phyloP scores from a whole-genome alignment of 768 basidiomycete species.

The Suillus americanus region DNA sequence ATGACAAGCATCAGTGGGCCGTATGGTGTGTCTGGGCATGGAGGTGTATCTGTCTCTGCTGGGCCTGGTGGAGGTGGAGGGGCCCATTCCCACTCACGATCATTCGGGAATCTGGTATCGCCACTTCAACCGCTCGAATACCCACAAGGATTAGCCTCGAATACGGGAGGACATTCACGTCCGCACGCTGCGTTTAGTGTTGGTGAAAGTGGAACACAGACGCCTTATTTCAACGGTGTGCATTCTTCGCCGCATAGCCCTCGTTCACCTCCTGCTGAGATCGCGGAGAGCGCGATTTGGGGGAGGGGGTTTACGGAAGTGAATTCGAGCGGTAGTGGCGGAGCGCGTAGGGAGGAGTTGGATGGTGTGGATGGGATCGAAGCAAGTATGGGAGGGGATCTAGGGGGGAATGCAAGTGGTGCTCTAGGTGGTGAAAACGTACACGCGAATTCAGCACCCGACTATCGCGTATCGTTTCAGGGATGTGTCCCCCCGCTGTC shows the following conservation, averaged over 20 bases:
- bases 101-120: not conserved
- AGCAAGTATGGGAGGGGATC: not conserved
- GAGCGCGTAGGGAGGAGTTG: not conserved
- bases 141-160: not conserved
- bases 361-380: not conserved
- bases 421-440: not conserved
- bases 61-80: not conserved
- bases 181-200: conserved; percentile 1
- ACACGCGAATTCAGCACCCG: conserved; percentile 40
- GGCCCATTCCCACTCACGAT: not conserved
- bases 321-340: not conserved
- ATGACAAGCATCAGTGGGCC: not conserved
- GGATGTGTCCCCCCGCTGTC: conserved; percentile 88
- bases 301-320: conserved; percentile 73
- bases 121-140: conserved; percentile 3
- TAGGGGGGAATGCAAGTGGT: not conserved
- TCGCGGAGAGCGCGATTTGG: conserved; percentile 39
- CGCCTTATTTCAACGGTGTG: not conserved
- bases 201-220: not conserved
- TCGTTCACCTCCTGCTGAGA: conserved; percentile 16
- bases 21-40: not conserved
- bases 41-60: not conserved
- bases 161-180: not conserved
- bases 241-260: conserved; percentile 4
- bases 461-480: conserved; percentile 79